These are phyloP conservation scores for Candida sithepensis DNA, from an alignment of 805 yeast species.

Conservation along the genomic window DNA sequence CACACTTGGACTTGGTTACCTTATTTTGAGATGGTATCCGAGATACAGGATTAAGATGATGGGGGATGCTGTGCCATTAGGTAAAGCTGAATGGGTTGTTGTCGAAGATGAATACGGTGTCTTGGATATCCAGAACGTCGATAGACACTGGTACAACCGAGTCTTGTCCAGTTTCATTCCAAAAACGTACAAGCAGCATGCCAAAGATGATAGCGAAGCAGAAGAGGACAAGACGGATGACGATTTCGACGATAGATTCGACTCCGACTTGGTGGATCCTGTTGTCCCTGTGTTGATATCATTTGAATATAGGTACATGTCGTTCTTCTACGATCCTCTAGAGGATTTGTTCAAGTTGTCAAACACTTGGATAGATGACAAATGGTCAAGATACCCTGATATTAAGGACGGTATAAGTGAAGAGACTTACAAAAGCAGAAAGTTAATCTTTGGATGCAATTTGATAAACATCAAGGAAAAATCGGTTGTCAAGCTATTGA, in stretches of 20 bases:
- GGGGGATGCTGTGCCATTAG: slow-evolving; percentile 68
- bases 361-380: slow-evolving; percentile 78
- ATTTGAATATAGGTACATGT: slow-evolving; percentile 80
- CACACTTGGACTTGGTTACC: slow-evolving; percentile 70
- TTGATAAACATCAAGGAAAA: slow-evolving; percentile 74
- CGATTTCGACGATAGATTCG: slow-evolving; percentile 9
- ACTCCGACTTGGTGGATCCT: slow-evolving; percentile 48
- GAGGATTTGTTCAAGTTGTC: slow-evolving; percentile 84
- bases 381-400: slow-evolving; percentile 62
- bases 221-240: slow-evolving; percentile 28
- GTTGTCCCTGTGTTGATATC: slow-evolving; percentile 64
- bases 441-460: slow-evolving; percentile 73
- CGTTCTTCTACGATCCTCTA: slow-evolving; percentile 77
- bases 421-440: slow-evolving; percentile 64
- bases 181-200: slow-evolving; percentile 5
- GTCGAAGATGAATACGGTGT: slow-evolving; percentile 94
- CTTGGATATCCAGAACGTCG: slow-evolving; percentile 54
- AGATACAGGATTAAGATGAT: slow-evolving; percentile 60
- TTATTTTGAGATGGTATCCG: slow-evolving; percentile 85
- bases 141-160: slow-evolving; percentile 62
- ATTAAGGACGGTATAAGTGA: slow-evolving; percentile 69
- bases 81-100: slow-evolving; percentile 87
- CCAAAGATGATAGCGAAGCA: slow-evolving; percentile 7
- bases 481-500: slow-evolving; percentile 55
- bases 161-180: slow-evolving; percentile 66